phyloP scores from a whole-genome alignment of 371 early-diverging fungal species.

The Dichotomocladium elegans region DNA sequence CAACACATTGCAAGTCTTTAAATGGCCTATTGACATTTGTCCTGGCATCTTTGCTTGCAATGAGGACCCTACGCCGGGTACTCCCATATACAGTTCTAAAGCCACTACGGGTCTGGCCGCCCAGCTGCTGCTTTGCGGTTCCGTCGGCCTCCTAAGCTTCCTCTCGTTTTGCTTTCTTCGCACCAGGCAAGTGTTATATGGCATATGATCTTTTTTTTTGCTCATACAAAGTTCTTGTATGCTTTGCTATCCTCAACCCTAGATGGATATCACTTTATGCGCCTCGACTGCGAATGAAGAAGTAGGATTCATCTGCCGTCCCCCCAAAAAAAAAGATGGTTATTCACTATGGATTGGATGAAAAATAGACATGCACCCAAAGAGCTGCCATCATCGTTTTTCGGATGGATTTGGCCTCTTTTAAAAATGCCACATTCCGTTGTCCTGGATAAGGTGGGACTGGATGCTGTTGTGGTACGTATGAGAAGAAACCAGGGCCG shows the following conservation, averaged over 20 bases:
- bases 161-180: slow-evolving; percentile 40
- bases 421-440: slow-evolving; percentile 51
- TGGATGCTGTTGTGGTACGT: slow-evolving; percentile 64
- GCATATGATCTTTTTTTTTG: background rate
- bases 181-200: slow-evolving; percentile 21
- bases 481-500: background rate
- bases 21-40: slow-evolving; percentile 19
- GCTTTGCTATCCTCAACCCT: background rate
- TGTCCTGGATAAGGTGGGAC: slow-evolving; percentile 58
- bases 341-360: no score
- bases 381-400: slow-evolving; percentile 45
- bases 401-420: slow-evolving; percentile 62
- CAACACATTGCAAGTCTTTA: background rate
- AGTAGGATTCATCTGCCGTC: slow-evolving; percentile 45
- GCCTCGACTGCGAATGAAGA: slow-evolving; percentile 58
- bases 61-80: slow-evolving; percentile 38
- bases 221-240: background rate
- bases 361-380: slow-evolving; percentile 49
- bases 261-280: slow-evolving; percentile 60
- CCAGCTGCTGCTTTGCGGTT: slow-evolving; percentile 41
- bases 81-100: slow-evolving; percentile 39
- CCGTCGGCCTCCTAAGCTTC: slow-evolving; percentile 39
- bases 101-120: slow-evolving; percentile 39
- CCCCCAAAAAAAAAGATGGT: background rate
- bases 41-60: slow-evolving; percentile 26